phyloP scores from a whole-genome alignment of 768 basidiomycete species.

The Mycena indigotica region DNA sequence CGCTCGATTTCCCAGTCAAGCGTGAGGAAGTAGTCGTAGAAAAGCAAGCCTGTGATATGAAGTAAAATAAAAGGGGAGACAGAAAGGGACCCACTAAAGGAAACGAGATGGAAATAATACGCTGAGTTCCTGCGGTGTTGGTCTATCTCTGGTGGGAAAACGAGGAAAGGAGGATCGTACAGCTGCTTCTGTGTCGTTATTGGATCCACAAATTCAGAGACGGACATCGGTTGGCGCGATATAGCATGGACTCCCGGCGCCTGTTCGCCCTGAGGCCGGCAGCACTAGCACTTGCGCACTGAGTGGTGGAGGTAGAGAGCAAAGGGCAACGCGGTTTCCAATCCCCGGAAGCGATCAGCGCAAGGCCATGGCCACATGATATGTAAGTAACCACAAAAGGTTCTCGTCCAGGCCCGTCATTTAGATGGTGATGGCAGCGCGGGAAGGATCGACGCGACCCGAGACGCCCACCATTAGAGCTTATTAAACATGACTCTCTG shows the following conservation, averaged over 20 bases:
- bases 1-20: slow-evolving; percentile 10
- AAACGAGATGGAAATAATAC: slow-evolving; percentile 2
- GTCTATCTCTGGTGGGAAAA: not conserved
- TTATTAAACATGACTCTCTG: no score
- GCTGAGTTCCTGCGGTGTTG: slow-evolving; percentile 1
- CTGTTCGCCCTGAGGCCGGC: not conserved
- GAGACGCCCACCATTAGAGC: no score
- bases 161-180: not conserved
- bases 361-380: no score
- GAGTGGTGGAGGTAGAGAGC: not conserved
- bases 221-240: not conserved
- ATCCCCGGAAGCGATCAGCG: no score
- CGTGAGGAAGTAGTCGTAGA: slow-evolving; percentile 17
- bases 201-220: not conserved
- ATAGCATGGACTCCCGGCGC: not conserved
- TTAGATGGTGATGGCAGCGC: no score
- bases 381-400: no score
- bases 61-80: not conserved
- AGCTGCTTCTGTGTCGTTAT: not conserved
- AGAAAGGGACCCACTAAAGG: slow-evolving; percentile 4
- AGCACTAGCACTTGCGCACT: no score
- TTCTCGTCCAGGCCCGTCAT: no score
- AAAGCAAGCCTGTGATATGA: slow-evolving; percentile 2
- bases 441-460: no score
- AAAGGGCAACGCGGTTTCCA: no score